Percentiles rank a stretch among this genome's conserved stretches.
These are phyloP conservation scores for Zoysia matrella DNA, from an alignment of 202 grass and related monocot species.

Conservation along the genomic window DNA sequence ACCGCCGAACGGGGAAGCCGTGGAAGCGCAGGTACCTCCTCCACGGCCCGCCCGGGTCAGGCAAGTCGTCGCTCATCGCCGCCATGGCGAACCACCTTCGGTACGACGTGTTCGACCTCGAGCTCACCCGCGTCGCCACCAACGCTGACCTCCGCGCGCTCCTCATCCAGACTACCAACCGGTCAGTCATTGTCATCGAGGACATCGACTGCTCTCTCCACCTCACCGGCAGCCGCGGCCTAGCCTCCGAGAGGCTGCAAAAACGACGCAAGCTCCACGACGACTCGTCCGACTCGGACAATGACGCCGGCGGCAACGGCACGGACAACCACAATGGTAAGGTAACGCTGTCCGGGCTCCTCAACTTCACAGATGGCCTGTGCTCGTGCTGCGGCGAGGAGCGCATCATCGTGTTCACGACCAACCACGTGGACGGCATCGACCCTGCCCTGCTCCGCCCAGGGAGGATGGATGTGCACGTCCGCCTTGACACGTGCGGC, in stretches of 20 bases:
- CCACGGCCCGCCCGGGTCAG: no score
- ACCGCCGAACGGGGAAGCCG: no score
- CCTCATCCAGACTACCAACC: no score
- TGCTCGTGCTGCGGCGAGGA: slow-evolving; percentile 99
- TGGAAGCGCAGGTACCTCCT: no score
- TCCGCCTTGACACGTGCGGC: slow-evolving; percentile 74
- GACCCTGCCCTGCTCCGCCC: no score
- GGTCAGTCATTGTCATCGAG: no score
- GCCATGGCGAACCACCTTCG: slow-evolving; percentile 94
- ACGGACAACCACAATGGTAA: slow-evolving; percentile 23
- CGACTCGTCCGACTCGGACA: slow-evolving; percentile 62
- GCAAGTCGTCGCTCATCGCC: slow-evolving; percentile 89
- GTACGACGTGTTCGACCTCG: slow-evolving; percentile 94
- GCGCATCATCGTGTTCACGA: slow-evolving; percentile 89
- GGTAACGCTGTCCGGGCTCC: slow-evolving; percentile 90
- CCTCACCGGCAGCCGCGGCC: neutral
- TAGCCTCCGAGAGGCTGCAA: slow-evolving; percentile 39
- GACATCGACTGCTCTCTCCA: no score
- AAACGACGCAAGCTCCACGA: slow-evolving; percentile 53
- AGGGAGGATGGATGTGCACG: slow-evolving; percentile 20
- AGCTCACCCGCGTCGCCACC: slow-evolving; percentile 78
- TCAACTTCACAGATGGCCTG: slow-evolving; percentile 96
- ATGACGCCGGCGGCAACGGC: slow-evolving; percentile 20
- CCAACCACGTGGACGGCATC: slow-evolving; percentile 59
- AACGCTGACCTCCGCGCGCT: slow-evolving; percentile 75